phyloP scores from a whole-genome alignment of 805 yeast genomes.

The Kodamaea nitidulidarum region DNA sequence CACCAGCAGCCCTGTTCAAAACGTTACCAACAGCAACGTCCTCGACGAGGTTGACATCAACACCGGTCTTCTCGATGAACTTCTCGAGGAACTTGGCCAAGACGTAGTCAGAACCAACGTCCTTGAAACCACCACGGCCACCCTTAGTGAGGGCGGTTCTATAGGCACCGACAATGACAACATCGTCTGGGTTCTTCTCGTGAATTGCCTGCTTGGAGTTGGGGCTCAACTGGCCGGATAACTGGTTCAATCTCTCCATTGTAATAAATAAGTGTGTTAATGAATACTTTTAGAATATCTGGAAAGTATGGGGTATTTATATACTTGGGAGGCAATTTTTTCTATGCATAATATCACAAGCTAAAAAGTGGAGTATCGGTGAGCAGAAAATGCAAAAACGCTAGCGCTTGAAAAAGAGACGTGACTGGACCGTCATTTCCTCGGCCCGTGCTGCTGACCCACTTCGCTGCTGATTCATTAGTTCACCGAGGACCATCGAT shows the following conservation, averaged over 20 bases:
- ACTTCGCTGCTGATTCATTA: too few relatives aligned
- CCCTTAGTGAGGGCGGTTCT: slow-evolving; percentile 89
- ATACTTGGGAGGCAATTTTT: slow-evolving; percentile 4
- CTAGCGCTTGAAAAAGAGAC: too few relatives aligned
- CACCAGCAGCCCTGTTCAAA: slow-evolving; percentile 89
- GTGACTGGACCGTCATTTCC: too few relatives aligned
- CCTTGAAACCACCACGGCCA: slow-evolving; percentile 81
- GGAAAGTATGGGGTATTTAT: slow-evolving; percentile 10
- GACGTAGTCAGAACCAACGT: slow-evolving; percentile 75
- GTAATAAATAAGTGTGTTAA: slow-evolving; percentile 1
- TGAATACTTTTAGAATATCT: neutral
- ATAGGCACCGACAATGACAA: slow-evolving; percentile 85
- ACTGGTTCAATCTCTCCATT: slow-evolving; percentile 47
- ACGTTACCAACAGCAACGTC: slow-evolving; percentile 92
- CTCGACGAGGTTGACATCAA: slow-evolving; percentile 56
- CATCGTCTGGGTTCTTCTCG: slow-evolving; percentile 76
- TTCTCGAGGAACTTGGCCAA: slow-evolving; percentile 61
- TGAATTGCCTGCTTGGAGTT: slow-evolving; percentile 39
- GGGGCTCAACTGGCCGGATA: slow-evolving; percentile 41
- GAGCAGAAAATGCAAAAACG: neutral
- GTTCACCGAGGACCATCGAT: neutral
- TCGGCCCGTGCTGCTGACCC: too few relatives aligned
- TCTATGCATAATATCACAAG: slow-evolving; percentile 8
- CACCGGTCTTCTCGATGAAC: slow-evolving; percentile 50
- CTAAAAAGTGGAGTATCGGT: neutral